Conservation (phyloP, 1,284 basidiomycete genomes). For the Cutaneotrichosporon mucoides region DNA sequence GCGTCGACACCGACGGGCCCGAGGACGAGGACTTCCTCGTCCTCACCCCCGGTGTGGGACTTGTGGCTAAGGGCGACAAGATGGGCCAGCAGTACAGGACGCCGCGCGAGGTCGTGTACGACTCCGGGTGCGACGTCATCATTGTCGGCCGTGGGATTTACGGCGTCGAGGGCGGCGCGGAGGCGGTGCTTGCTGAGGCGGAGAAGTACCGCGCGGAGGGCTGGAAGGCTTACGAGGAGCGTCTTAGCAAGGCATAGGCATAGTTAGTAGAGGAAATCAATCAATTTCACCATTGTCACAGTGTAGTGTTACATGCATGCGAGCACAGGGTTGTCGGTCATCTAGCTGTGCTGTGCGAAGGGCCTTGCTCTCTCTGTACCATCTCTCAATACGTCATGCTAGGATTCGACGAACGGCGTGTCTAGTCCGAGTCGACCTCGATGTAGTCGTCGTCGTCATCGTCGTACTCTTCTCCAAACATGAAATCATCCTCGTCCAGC, state of each 20-base stretch:
- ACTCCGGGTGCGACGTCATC: conserved; percentile 92
- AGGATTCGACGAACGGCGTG: too few species aligned
- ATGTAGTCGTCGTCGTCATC: conserved; percentile 34
- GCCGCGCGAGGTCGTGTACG: conserved; percentile 74
- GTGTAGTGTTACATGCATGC: conserved; percentile 16
- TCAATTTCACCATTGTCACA: neutral
- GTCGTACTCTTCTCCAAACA: conserved; percentile 30
- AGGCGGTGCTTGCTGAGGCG: conserved; percentile 65
- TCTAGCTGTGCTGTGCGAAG: neutral
- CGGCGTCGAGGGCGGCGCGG: conserved; percentile 60
- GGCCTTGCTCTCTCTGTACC: neutral
- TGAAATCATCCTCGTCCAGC: conserved; percentile 45
- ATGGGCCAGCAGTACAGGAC: conserved; percentile 98
- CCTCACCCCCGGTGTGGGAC: conserved; percentile 87
- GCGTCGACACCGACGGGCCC: conserved; percentile 64
- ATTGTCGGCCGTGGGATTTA: conserved; percentile 97
- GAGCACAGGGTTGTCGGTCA: neutral
- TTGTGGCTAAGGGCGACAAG: conserved; percentile 74
- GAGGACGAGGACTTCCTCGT: conserved; percentile 75
- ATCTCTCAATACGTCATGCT: too few species aligned
- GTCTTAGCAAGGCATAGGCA: conserved; percentile 28
- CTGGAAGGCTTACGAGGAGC: conserved; percentile 83
- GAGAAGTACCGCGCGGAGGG: conserved; percentile 79
- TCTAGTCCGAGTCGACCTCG: conserved; percentile 46
- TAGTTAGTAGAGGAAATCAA: too few species aligned